Evolutionary conservation across 805 yeast genomes (phyloP), one percentile per base, ranked within the genome.

Genomic region (Candida argentea): DNA sequence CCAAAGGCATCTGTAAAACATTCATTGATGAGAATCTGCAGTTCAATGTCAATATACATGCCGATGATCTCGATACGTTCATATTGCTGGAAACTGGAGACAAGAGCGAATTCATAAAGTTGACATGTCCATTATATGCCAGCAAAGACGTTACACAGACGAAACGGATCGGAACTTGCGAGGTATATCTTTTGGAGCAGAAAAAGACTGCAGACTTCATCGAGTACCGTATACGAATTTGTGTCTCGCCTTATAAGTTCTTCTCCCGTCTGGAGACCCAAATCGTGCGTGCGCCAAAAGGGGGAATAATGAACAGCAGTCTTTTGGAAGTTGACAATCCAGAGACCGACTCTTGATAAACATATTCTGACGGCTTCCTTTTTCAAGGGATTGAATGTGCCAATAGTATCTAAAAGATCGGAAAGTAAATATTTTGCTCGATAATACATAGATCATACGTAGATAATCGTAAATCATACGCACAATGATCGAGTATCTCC

Each of bases 1-100:
- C 27, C 10, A 16, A 25, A 6, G 26, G 14, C 15, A 11, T 20
- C 7, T 14, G 28, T 6, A 15, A 30, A 8, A 22, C 38, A 12
- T 48, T 58, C 22, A 38, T 57, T 27, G 58, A 55, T 25, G 48
- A 35, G 7, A 50, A 55, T 34, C 42, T 52, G 27, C 67, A 61
- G 40, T 40, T 60, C 8, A 32, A 39, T 4, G 38, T 53, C n/a
- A 39, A 46, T 25, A 27, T 53, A 8, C 32, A 30, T 14, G 41
- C 34, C n/a, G 32, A 35, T 13, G 43, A 44, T 17, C 27, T 48
- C 14, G 57, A 52, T 20, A 46, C 52, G 10, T 52, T 50, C 32
- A 33, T 49, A 5, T 35, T 31, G 14, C 43, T 40, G 42, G 40
- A 39, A 11, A 49, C 47, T 3, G 44, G 44, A 10, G 25, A 32